phyloP scores from a whole-genome alignment of 441 rosid species.

The Erysimum cheiri region DNA sequence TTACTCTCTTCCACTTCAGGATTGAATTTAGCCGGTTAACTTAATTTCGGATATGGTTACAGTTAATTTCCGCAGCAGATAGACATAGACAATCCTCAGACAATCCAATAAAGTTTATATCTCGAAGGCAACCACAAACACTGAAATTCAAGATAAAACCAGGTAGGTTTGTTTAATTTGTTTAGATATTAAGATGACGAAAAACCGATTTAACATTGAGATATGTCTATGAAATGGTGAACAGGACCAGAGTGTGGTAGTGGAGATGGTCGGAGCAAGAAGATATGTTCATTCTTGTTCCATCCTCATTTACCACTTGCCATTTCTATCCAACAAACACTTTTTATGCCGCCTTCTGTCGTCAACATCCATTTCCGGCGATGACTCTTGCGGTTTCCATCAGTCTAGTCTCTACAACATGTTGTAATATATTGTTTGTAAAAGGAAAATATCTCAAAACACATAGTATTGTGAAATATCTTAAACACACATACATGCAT shows the following conservation, averaged over 20 bases:
- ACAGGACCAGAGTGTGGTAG: constrained; percentile 94
- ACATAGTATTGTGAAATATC: neutral
- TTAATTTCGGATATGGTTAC: constrained; percentile 36
- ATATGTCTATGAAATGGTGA: constrained; percentile 20
- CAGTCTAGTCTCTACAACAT: neutral
- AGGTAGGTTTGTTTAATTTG: constrained; percentile 49
- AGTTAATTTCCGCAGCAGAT: constrained; percentile 88
- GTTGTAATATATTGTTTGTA: constrained; percentile 37
- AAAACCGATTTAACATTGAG: neutral
- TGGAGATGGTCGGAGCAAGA: constrained; percentile 73
- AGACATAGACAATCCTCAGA: constrained; percentile 79
- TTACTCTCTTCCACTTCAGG: neutral
- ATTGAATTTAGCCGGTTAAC: neutral
- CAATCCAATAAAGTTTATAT: constrained; percentile 86
- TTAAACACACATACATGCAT: neutral
- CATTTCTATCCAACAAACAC: constrained; percentile 85
- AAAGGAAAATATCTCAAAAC: neutral
- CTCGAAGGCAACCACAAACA: constrained; percentile 64
- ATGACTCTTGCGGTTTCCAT: constrained; percentile 39
- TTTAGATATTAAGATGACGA: neutral
- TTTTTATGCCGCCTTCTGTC: constrained; percentile 73
- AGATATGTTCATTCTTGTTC: constrained; percentile 78
- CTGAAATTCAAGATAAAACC: constrained; percentile 93
- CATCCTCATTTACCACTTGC: constrained; percentile 94
- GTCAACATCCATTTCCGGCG: constrained; percentile 91